Evolutionary conservation across 352 stramenopile genomes (phyloP).

Genomic region (Aphanomyces stellatus): DNA sequence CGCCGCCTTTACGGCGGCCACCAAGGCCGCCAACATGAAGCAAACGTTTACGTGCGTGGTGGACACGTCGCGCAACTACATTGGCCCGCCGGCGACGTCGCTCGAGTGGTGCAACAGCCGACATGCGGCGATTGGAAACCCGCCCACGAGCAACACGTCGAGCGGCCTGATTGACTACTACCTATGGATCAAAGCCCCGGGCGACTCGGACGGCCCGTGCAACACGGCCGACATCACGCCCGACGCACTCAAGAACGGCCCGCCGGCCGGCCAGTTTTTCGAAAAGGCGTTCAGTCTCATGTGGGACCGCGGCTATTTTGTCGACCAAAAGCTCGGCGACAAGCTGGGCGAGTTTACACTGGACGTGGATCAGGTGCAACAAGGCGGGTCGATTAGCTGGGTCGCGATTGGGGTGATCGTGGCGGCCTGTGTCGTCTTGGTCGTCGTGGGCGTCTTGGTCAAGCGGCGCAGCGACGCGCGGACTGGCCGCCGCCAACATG

Average conservation of each 20-base stretch:
- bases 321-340: constrained; percentile 22
- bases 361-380: background rate
- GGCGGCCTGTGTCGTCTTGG: background rate
- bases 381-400: background rate
- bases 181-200: constrained; percentile 52
- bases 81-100: constrained; percentile 22
- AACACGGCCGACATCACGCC: constrained; percentile 29
- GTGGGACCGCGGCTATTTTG: constrained; percentile 64
- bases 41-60: constrained; percentile 40
- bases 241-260: constrained; percentile 38
- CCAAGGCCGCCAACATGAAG: too few species aligned
- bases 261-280: constrained; percentile 44
- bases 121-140: constrained; percentile 40
- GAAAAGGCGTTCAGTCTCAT: constrained; percentile 40
- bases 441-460: background rate
- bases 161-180: constrained; percentile 52
- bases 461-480: constrained; percentile 13
- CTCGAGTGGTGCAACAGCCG: constrained; percentile 62
- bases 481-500: background rate
- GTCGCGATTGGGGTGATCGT: background rate
- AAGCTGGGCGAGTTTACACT: background rate
- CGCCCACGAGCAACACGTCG: constrained; percentile 38
- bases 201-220: constrained; percentile 55
- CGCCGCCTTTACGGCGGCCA: constrained; percentile 33
- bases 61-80: constrained; percentile 58